phyloP scores from a whole-genome alignment of 768 basidiomycete species.

The Amylocystis lapponica region DNA sequence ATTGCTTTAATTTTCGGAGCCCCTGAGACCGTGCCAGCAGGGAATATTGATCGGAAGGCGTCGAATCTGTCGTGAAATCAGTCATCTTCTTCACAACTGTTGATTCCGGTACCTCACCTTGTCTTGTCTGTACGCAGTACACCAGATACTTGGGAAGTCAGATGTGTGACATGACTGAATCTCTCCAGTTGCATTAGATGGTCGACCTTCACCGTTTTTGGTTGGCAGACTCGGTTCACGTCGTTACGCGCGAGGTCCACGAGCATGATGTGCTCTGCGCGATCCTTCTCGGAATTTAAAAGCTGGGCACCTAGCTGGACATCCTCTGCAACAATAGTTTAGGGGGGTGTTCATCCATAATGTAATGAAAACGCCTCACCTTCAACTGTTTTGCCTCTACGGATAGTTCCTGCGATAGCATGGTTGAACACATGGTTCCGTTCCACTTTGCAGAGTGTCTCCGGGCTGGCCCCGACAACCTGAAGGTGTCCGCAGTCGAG shows the following conservation, averaged over 20 bases:
- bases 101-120: constrained; percentile 43
- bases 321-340: constrained; percentile 71
- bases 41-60: constrained; percentile 98
- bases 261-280: constrained; percentile 98
- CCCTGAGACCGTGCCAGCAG: constrained; percentile 96
- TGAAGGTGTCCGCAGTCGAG: constrained; percentile 90
- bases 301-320: constrained; percentile 68
- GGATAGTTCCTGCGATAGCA: constrained; percentile 94
- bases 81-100: constrained; percentile 4
- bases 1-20: constrained; percentile 99
- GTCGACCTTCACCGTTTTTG: constrained; percentile 94
- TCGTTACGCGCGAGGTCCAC: constrained; percentile 98
- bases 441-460: constrained; percentile 95
- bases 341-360: not conserved
- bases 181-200: constrained; percentile 90
- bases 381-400: constrained; percentile 78
- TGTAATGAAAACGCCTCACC: constrained; percentile 42
- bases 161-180: constrained; percentile 96
- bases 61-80: constrained; percentile 61
- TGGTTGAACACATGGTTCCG: constrained; percentile 92
- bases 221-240: constrained; percentile 94
- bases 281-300: constrained; percentile 84
- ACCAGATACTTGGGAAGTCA: constrained; percentile 95
- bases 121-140: constrained; percentile 74
- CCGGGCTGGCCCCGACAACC: constrained; percentile 96